Evolutionary conservation across 805 yeast genomes (phyloP), one percentile per base, ranked within the genome.

Genomic region (Wickerhamiella musiphila): DNA sequence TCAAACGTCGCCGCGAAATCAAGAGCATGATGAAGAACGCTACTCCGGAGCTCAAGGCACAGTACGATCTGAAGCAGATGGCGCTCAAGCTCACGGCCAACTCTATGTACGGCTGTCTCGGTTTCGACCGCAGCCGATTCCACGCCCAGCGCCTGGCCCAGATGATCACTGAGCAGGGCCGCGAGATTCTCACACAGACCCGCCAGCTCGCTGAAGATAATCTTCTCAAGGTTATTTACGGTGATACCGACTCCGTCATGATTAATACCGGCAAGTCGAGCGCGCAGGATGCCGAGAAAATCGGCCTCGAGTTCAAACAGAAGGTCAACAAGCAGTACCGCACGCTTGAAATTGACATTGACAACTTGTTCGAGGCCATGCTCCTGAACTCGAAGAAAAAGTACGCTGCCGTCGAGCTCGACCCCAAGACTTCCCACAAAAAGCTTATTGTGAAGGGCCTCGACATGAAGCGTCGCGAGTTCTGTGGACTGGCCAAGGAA

Each of bases 231-330:
- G 96, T 92, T 30, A 81, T 90, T 10, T 90, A 90, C 49, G 98
- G 98, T 63, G 98, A 90, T 59, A 90, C 98, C 0, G 98, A 90
- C 61, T 90, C 98, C 22, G 95, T 90, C 33, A 90, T 90, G 98
- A 82, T 90, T 51, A 92, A 86, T 53, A 82, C 96, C 3, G 83
- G 83, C 18, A 73, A 71, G 28, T 68, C 65, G 35, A 64, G 58
- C 20, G 77, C 66, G 52, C 53, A 57, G 17, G 93, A 79, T 28
- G 94, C 96, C 0, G 53, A 79, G 27, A 65, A 65, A 44, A 74
- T 83, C 40, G 99, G 96, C 19, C 74, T 73, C 31, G 75, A 74
- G 31, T 86, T 90, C 60, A 90, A 90, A 52, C 52, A 62, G 30
- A 65, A 70, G 37, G 96, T 90, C 37, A 90, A 90, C 55, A 93